A percentile compares a stretch with the other conserved stretches of the same genome.
Evolutionary conservation across 2,329 filamentous ascomycete genomes (phyloP).

Genomic region (Dactylonectria macrodidyma): DNA sequence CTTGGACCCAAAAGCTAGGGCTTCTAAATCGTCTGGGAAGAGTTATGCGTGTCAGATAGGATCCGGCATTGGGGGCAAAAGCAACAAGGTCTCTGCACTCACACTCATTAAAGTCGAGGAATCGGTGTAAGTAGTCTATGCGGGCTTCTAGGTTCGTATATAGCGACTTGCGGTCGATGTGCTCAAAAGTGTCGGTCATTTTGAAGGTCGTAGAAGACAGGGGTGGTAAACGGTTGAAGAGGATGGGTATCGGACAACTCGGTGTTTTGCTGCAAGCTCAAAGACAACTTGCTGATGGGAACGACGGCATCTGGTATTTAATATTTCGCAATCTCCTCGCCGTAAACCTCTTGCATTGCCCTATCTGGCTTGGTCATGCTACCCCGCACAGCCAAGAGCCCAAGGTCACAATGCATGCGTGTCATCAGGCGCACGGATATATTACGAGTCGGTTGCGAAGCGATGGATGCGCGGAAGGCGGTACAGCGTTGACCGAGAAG

Average conservation of each 20-base stretch:
- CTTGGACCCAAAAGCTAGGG: slow-evolving; percentile 33
- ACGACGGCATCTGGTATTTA: background rate
- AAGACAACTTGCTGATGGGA: background rate
- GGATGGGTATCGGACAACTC: background rate
- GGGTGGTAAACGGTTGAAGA: background rate
- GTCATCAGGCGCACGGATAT: background rate
- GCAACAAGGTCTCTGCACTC: background rate
- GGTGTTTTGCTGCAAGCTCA: background rate
- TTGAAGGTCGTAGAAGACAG: background rate
- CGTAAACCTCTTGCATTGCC: background rate
- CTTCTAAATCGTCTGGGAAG: slow-evolving; percentile 28
- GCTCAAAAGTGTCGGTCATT: slow-evolving; percentile 11
- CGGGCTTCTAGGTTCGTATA: slow-evolving; percentile 35
- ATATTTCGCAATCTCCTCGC: background rate
- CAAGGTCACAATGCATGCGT: background rate
- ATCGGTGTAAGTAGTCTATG: slow-evolving; percentile 32
- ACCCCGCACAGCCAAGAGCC: background rate
- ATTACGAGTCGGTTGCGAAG: background rate
- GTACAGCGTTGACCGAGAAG: background rate
- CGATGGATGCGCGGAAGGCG: background rate
- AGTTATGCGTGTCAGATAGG: background rate
- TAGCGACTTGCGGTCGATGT: slow-evolving; percentile 34
- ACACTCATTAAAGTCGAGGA: slow-evolving; percentile 34
- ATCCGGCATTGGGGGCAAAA: background rate
- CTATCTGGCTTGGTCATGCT: background rate